Evolutionary conservation across 495 filamentous ascomycete genomes (phyloP).

Genomic region (Aspergillus incahuasiensis): DNA sequence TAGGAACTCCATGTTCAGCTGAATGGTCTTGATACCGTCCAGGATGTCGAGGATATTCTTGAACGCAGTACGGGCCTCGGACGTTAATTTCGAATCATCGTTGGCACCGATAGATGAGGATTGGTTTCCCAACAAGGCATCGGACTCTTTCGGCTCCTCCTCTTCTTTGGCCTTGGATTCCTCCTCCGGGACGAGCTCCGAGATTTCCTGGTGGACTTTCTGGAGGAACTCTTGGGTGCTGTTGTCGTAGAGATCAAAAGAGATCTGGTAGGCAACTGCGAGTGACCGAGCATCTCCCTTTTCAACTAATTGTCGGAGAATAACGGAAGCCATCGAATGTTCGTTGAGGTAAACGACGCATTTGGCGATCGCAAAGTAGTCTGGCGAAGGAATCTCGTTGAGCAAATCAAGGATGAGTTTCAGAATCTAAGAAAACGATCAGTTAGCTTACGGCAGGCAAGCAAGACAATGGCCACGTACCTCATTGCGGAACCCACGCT

Average conservation of each 20-base stretch:
- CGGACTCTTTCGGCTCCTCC: conserved; percentile 52
- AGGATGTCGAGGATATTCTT: conserved; percentile 81
- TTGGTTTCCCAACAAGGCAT: conserved; percentile 47
- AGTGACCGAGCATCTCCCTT: conserved; percentile 72
- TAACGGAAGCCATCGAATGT: conserved; percentile 82
- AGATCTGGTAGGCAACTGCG: conserved; percentile 92
- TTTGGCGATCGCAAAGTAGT: conserved; percentile 97
- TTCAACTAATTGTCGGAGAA: conserved; percentile 75
- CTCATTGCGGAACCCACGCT: conserved; percentile 78
- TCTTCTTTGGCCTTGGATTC: conserved; percentile 35
- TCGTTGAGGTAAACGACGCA: conserved; percentile 96
- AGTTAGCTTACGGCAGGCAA: conserved; percentile 20
- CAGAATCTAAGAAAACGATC: conserved; percentile 55
- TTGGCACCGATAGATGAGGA: conserved; percentile 37
- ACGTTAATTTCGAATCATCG: conserved; percentile 35
- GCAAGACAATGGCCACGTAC: conserved; percentile 35
- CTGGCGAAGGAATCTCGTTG: conserved; percentile 81
- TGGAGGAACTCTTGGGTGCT: conserved; percentile 94
- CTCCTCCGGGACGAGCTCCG: conserved; percentile 55
- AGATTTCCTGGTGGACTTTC: conserved; percentile 80
- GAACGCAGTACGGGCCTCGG: conserved; percentile 57
- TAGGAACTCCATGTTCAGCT: conserved; percentile 91
- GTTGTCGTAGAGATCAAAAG: conserved; percentile 97
- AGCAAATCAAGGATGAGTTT: conserved; percentile 83
- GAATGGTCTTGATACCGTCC: conserved; percentile 84